A percentile compares a stretch with the other conserved stretches of the same genome.
Conservation (phyloP, 2,329 filamentous ascomycete species). For the Neocatenulostroma microsporum region DNA sequence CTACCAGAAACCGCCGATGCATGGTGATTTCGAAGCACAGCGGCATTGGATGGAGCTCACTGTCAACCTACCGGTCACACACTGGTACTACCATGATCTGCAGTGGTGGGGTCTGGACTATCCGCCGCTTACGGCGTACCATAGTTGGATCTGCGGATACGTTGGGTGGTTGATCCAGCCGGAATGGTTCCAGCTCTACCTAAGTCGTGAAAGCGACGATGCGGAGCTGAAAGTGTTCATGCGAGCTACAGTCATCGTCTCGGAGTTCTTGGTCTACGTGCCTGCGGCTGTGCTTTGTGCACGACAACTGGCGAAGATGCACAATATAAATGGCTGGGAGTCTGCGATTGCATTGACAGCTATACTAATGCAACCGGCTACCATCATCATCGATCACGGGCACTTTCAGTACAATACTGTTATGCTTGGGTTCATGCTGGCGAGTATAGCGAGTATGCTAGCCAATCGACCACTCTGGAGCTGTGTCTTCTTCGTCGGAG, state of each 20-base stretch:
- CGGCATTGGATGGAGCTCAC: conserved; percentile 99
- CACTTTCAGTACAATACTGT: conserved; percentile 99
- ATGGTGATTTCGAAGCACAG: conserved; percentile 96
- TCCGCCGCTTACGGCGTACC: conserved; percentile 93
- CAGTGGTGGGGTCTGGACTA: conserved; percentile 98
- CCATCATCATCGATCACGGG: conserved; percentile 87
- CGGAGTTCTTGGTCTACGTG: conserved; percentile 83
- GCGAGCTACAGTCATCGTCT: conserved; percentile 83
- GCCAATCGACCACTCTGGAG: conserved; percentile 80
- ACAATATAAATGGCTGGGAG: conserved; percentile 69
- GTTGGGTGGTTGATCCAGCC: conserved; percentile 72
- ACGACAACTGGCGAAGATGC: conserved; percentile 67
- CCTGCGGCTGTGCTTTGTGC: conserved; percentile 81
- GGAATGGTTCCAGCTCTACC: conserved; percentile 77
- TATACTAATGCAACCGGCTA: conserved; percentile 83
- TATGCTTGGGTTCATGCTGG: conserved; percentile 86
- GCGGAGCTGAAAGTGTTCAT: conserved; percentile 84
- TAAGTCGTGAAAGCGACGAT: conserved; percentile 74
- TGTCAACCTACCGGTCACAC: conserved; percentile 74
- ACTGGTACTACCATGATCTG: conserved; percentile 97
- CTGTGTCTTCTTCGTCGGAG: conserved; percentile 85
- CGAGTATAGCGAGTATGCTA: conserved; percentile 80
- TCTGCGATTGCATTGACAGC: conserved; percentile 78
- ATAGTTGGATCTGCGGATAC: conserved; percentile 90
- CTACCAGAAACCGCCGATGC: conserved; percentile 75